Base-by-base conservation (phyloP, 106 monocot species). In the Chionographis japonica region DNA sequence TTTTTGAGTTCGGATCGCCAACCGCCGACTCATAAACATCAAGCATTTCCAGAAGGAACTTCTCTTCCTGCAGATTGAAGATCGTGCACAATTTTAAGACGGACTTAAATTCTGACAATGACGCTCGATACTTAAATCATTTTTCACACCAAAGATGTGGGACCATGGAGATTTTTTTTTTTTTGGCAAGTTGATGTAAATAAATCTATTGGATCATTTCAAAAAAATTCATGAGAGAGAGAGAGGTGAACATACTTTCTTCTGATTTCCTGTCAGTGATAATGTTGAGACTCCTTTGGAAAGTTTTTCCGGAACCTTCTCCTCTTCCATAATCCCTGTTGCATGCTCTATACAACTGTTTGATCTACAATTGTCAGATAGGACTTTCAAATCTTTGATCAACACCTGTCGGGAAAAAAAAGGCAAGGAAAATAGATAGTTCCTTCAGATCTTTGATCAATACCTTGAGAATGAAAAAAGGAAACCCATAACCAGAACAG, bases 291-390 rank as follows among this genome's bases (percentile, higher is more conserved):
- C 85, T 36, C 83, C 83, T 82, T 90, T 87, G n/a, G 90, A 90
- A 18, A 98, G 85, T 16, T 79, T 85, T 72, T 92, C 82, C 6
- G 97, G 86, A 74, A 74, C 79, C 53, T 79, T 90, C 72, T 98
- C 92, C 61, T 85, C 97, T 70, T 92, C 97, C 85, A 87, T 86
- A 61, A 93, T 87, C 39, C 92, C 92, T 37, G 77, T 46, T 65
- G 97, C 92, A 78, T 98, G 97, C 74, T 98, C 97, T 41, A 98
- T 87, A 53, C 89, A 98, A 61, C 82, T 83, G 50, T 66, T 85
- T 52, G 87, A 78, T 70, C 97, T 86, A 67, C 97, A 98, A 56
- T 67, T 90, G 17, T 98, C 86, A 38, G 82, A 80, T 38, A 98
- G 72, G 19, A 60, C 67, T 81, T 75, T 85, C 58, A 92, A 59